phyloP scores from a whole-genome alignment of 2,329 filamentous ascomycete genomes.

The Colletotrichum lindemuthianum region DNA sequence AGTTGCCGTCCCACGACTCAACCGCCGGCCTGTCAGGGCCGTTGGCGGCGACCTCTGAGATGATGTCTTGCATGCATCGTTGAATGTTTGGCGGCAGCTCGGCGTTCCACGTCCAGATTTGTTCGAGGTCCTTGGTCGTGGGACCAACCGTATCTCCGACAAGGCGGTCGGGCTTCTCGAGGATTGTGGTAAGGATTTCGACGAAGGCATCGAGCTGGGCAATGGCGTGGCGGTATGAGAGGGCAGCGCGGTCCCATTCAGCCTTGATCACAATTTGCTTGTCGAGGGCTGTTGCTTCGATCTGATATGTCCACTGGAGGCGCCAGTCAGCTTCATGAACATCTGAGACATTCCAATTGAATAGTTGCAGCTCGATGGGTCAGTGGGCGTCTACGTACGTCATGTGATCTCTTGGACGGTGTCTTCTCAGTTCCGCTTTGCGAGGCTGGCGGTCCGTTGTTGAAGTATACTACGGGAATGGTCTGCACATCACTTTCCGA shows the following conservation, averaged over 20 bases:
- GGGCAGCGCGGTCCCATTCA: conserved; percentile 36
- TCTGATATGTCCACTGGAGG: conserved; percentile 39
- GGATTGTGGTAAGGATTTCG: conserved; percentile 36
- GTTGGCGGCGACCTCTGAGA: conserved; percentile 49
- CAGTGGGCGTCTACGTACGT: conserved; percentile 24
- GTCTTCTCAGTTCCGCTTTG: conserved; percentile 24
- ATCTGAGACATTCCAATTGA: not conserved
- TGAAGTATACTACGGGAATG: conserved; percentile 35
- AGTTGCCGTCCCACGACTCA: conserved; percentile 60
- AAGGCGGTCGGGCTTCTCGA: conserved; percentile 30
- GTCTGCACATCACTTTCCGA: conserved; percentile 9
- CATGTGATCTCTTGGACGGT: conserved; percentile 21
- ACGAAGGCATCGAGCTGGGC: conserved; percentile 38
- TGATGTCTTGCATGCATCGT: conserved; percentile 58
- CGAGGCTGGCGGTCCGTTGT: conserved; percentile 25
- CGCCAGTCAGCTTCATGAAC: conserved; percentile 11
- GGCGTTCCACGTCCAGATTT: conserved; percentile 59
- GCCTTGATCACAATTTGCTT: conserved; percentile 34
- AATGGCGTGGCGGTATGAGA: conserved; percentile 35
- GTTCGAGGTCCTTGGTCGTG: conserved; percentile 50
- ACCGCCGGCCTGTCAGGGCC: conserved; percentile 55
- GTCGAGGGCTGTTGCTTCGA: conserved; percentile 33
- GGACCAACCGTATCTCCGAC: conserved; percentile 36
- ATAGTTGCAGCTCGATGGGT: not conserved
- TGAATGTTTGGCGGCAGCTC: conserved; percentile 51